Evolutionary conservation across 2,329 filamentous ascomycete species (phyloP), one percentile per base, ranked within the genome.

Genomic region (Camillea tinctor): DNA sequence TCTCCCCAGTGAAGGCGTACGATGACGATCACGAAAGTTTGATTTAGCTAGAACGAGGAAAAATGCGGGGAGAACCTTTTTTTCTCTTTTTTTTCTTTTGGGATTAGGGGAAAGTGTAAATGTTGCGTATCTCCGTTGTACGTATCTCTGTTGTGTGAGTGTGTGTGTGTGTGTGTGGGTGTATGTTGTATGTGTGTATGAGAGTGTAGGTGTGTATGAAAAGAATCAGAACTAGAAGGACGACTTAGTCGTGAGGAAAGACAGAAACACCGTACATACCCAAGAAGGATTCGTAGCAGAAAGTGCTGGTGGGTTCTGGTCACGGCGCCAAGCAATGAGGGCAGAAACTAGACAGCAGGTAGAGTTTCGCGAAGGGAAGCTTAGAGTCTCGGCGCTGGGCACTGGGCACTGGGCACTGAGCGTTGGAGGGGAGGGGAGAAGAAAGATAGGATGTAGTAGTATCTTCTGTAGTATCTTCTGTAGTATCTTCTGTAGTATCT

Each of bases 11-110:
- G 51, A 23, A 52, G 51, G 23, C 26, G 4, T 30, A 36, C 22
- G 52, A 36, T 54, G 52, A 44, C 52, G 52, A 54, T 36, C 51
- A 52, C 51, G 22, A 22, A 52, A 52, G 51, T 17, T n/a, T 11
- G 51, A 15, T 26, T 24, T 23, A 22, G 19, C 17, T 15, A 56
- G 62, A 52, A 51, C 56, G 60, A 62, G 30, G 54, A 52, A 64
- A n/a, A 67, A 66, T 67, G 65, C 65, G 65, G 65, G 65, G 65
- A 66, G 64, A 58, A 60, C n/a, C n/a, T n/a, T n/a, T n/a, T n/a
- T n/a, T n/a, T n/a, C n/a, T n/a, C n/a, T n/a, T n/a, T n/a, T n/a
- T n/a, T n/a, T n/a, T n/a, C n/a, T n/a, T n/a, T n/a, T n/a, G n/a
- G 60, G 51, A 60, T 56, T 58, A 55, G 57, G 56, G 50, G 52